A percentile compares a stretch with the other conserved stretches of the same genome.
Conservation (phyloP, 2,329 filamentous ascomycete species). For the Westerdykella ornata region DNA sequence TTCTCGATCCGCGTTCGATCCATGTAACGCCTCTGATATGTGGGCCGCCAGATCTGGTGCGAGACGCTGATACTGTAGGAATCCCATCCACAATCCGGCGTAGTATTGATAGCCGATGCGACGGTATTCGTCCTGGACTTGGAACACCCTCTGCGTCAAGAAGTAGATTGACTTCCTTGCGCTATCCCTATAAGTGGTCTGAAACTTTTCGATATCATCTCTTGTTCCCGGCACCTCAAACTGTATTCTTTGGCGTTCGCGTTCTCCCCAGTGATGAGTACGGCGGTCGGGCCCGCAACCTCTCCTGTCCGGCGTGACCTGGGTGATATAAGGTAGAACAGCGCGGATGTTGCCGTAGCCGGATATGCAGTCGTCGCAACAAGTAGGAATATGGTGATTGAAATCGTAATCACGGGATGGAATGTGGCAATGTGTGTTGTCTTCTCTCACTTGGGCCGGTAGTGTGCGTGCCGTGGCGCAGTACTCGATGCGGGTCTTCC, state of each 20-base stretch:
- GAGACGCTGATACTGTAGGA: no score
- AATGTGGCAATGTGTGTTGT: neutral
- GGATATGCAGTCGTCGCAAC: neutral
- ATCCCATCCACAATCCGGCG: no score
- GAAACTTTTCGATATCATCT: no score
- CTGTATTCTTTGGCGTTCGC: neutral
- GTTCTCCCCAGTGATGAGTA: no score
- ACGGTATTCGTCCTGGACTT: no score
- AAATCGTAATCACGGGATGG: neutral
- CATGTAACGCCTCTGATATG: no score
- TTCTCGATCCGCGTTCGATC: no score
- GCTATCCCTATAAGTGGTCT: no score
- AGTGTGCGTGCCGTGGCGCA: neutral
- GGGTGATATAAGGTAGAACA: neutral
- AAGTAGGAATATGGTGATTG: neutral
- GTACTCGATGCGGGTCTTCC: slow-evolving; percentile 1
- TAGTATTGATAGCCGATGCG: no score
- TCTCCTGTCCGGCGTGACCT: neutral
- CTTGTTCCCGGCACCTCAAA: neutral
- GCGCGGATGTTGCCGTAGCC: neutral
- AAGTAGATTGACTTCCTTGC: no score
- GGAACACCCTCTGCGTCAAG: no score
- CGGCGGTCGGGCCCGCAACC: neutral
- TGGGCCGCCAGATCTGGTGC: no score
- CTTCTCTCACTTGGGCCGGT: neutral